Base-by-base conservation (phyloP, 768 basidiomycete genomes). In the Rhizopogon rudus region DNA sequence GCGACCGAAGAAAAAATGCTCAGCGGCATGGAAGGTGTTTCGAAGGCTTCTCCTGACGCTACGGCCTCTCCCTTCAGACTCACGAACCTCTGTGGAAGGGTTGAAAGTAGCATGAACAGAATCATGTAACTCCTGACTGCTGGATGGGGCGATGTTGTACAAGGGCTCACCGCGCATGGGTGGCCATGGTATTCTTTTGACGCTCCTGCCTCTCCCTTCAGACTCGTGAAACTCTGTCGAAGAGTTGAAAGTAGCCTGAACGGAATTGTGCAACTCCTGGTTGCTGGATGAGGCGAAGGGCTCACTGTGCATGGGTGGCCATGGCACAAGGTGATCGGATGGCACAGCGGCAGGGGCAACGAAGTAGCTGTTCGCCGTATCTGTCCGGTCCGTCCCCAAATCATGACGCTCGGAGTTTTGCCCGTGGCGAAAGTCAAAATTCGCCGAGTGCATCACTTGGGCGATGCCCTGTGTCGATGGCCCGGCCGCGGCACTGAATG, bases 1-100 rank as follows among this genome's bases (percentile, higher is more conserved):
- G 29, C 84, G 77, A n/a, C 86, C 84, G 55, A 88, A 87, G 37
- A 87, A 69, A 57, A 88, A 78, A 53, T 85, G 82, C 63, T 89
- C 87, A 10, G 88, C 87, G 37, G 81, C 83, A 53, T 77, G 81
- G 44, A 90, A 67, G 13, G 87, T 88, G 55, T 79, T 87, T 48
- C 88, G 78, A 50, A 89, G 61, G 60, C 81, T 84, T 57, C 83
- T 75, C 67, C 81, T 87, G 39, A 84, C 83, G 61, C 79, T 84
- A 60, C 85, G 71, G 28, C 82, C 83, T 55, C 82, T 72, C 40
- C 67, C 74, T 56, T 79, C 82, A 33, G 68, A 70, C 44, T 63
- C 70, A 52, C 62, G 72, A 55, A 54, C 65, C 35, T 65, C 70
- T 53, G 54, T 56, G n/a, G 59, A 58, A 40, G 65, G 61, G 31